Evolutionary conservation across 164 flowering plant genomes (phyloP).

Genomic region (Umbellularia californica): DNA sequence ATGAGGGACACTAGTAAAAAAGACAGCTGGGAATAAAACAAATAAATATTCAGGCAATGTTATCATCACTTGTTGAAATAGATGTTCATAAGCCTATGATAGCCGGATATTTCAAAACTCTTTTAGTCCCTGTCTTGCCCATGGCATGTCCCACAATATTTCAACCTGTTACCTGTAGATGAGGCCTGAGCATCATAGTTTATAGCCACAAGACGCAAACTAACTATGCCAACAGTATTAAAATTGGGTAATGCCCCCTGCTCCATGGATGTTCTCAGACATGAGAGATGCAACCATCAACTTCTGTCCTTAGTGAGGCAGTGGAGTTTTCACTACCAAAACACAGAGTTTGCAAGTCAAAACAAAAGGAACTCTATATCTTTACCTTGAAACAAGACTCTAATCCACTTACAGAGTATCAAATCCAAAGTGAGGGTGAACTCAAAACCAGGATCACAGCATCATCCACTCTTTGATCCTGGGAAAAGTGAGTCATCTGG

Average conservation of each 20-base stretch:
- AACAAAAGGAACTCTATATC: background rate
- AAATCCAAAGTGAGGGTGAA: background rate
- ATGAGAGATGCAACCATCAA: background rate
- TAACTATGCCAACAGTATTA: too few species aligned
- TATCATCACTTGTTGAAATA: background rate
- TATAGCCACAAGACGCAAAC: too few species aligned
- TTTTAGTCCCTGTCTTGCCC: too few species aligned
- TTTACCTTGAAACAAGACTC: background rate
- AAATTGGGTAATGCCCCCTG: background rate
- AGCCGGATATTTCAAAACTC: too few species aligned
- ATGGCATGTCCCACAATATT: too few species aligned
- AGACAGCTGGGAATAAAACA: background rate
- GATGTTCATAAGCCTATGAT: too few species aligned
- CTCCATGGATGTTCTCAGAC: background rate
- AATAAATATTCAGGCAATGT: background rate
- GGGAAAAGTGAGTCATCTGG: background rate
- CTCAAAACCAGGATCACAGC: background rate
- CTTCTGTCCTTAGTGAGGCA: background rate
- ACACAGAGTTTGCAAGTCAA: background rate
- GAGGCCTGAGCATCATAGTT: too few species aligned
- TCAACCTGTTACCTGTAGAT: too few species aligned
- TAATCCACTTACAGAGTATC: background rate
- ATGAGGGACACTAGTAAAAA: background rate
- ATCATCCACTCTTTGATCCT: background rate
- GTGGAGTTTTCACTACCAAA: background rate